These are phyloP conservation scores for Amoebophrya sp. DNA, from an alignment of 169 alveolate genomes.

Conservation along the genomic window DNA sequence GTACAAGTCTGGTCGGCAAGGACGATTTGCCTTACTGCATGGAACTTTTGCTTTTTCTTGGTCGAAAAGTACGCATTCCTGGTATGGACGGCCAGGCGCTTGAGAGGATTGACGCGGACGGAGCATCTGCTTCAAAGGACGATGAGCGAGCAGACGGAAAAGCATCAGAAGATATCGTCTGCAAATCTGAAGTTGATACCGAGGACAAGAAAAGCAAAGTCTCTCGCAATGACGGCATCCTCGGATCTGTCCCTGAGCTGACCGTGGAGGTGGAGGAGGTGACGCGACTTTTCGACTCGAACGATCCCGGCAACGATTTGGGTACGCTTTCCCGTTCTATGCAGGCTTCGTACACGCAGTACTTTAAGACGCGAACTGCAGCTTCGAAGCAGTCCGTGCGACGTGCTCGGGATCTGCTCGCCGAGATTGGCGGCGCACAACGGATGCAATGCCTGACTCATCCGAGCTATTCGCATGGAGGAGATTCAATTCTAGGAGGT, in stretches of 20 bases:
- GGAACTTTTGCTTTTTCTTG: constrained; percentile 57
- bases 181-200: too few species aligned
- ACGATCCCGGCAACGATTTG: neutral
- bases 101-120: neutral
- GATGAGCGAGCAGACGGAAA: neutral
- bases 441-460: neutral
- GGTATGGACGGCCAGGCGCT: neutral
- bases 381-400: constrained; percentile 19
- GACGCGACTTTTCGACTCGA: neutral
- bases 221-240: neutral
- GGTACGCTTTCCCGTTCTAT: neutral
- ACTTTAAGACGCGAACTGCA: neutral
- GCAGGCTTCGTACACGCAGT: neutral
- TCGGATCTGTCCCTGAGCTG: neutral
- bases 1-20: constrained; percentile 49
- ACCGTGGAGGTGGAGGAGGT: neutral
- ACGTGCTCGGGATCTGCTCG: neutral
- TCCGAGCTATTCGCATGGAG: neutral
- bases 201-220: neutral
- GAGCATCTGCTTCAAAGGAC: neutral
- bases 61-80: constrained; percentile 33
- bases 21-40: constrained; percentile 62
- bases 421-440: neutral
- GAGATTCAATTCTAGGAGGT: neutral
- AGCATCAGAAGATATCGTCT: too few species aligned